These are phyloP conservation scores for Paragyromitra xinjiangensis DNA, from an alignment of 495 filamentous ascomycete genomes.

Conservation along the genomic window DNA sequence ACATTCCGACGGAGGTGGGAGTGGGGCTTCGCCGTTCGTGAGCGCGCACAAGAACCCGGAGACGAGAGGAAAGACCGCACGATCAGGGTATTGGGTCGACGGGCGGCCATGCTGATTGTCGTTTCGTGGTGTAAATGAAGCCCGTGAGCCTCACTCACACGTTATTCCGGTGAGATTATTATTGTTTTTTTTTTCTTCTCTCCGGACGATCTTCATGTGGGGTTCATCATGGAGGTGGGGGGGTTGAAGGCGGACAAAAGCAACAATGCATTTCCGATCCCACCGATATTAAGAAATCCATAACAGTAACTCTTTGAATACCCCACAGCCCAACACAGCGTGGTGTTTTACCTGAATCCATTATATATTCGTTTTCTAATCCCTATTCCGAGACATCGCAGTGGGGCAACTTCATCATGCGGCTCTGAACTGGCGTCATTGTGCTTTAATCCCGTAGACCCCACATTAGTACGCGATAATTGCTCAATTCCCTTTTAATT, in stretches of 20 bases:
- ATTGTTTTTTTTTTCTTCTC: neutral
- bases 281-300: neutral
- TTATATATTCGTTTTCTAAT: conserved; percentile 26
- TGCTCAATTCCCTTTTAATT: neutral
- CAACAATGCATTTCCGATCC: conserved; percentile 9
- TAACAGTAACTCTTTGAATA: neutral
- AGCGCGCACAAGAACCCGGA: conserved; percentile 17
- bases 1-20: conserved; percentile 33
- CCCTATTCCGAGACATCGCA: neutral
- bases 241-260: neutral
- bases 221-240: conserved; percentile 1
- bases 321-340: neutral
- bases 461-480: neutral
- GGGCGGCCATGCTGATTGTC: conserved; percentile 35
- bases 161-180: neutral
- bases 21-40: neutral
- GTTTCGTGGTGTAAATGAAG: conserved; percentile 9
- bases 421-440: conserved; percentile 46
- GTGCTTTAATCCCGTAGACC: conserved; percentile 31
- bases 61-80: conserved; percentile 19
- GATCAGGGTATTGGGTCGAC: conserved; percentile 32
- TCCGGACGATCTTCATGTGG: conserved; percentile 1
- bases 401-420: conserved; percentile 26
- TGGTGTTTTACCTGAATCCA: neutral
- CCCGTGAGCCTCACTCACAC: conserved; percentile 33